These are phyloP conservation scores for Ogataea pilisensis DNA, from an alignment of 805 yeast species.

Conservation along the genomic window DNA sequence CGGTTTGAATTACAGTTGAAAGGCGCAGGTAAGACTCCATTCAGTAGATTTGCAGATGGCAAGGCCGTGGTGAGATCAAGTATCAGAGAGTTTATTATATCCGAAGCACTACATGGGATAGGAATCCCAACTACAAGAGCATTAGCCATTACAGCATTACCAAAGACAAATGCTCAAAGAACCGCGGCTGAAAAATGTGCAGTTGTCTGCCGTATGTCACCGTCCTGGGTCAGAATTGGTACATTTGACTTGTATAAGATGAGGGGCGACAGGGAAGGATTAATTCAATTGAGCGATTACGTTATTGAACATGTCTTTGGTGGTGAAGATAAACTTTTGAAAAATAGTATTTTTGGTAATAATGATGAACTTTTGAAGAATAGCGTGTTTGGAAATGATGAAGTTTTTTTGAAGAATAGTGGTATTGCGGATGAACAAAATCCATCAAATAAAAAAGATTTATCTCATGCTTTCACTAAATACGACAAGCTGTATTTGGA, in stretches of 20 bases:
- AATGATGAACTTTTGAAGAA: no score
- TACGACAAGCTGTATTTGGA: constrained; percentile 73
- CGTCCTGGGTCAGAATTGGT: constrained; percentile 84
- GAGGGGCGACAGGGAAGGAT: constrained; percentile 63
- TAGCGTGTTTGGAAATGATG: no score
- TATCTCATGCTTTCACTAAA: constrained; percentile 36
- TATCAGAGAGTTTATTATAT: constrained; percentile 79
- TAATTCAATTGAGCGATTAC: constrained; percentile 64
- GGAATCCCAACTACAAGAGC: constrained; percentile 90
- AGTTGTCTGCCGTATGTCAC: constrained; percentile 76
- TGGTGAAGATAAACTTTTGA: constrained; percentile 30
- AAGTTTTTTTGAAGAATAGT: no score
- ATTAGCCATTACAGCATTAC: constrained; percentile 64
- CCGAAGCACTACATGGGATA: constrained; percentile 75
- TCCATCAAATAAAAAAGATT: constrained; percentile 21
- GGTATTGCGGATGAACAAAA: constrained; percentile 28
- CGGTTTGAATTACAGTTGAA: constrained; percentile 74
- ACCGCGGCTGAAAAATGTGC: constrained; percentile 77
- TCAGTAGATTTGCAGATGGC: constrained; percentile 93
- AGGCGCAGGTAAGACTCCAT: constrained; percentile 92
- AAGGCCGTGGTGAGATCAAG: constrained; percentile 88
- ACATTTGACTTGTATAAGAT: constrained; percentile 78
- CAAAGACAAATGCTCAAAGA: constrained; percentile 74
- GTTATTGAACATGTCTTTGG: constrained; percentile 61
- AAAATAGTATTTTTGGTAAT: no score